Evolutionary conservation across 2,329 filamentous ascomycete genomes (phyloP), one percentile per base, ranked within the genome.

Genomic region (Huntiella moniliformis): DNA sequence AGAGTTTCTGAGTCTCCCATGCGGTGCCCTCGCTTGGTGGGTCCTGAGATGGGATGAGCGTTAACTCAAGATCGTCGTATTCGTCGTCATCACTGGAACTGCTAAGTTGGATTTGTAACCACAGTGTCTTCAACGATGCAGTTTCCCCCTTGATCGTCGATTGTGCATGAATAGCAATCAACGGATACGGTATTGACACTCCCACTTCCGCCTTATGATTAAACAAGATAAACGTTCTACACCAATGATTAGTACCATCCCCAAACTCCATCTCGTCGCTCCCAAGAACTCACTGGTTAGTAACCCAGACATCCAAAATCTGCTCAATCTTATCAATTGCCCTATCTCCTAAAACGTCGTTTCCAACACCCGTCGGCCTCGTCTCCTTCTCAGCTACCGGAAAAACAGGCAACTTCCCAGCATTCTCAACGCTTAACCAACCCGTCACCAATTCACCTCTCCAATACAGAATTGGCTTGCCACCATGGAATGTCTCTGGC

Each of bases 141-240:
- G 62, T 58, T 15, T 63, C 60, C 22, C 62, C 56, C 38, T 62
- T 59, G 51, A 51, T 46, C 42, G 56, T 58, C 60, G 83, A 79
- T 54, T 81, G 73, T 0, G 80, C 82, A 57, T 86, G 82, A 12
- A 87, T 75, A 16, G 77, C 77, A 57, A 88, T 82, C 50, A 73
- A 65, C 3, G 77, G 80, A 60, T 86, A 88, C 0, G 79, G 74
- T 52, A 87, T 80, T 36, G 74, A 68, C 38, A 84, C 61, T 51
- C 82, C 82, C 13, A 63, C 68, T 33, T 67, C 64, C 10, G 66
- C 68, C 3, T 67, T 58, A 10, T 63, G 60, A 52, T 77, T 79
- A 63, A 76, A 86, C 50, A 87, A 60, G 11, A 67, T 74, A 46
- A 87, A 66, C 53, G 54, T 56, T 32, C 57, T 65, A 37, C 8